phyloP scores from a whole-genome alignment of 805 yeast genomes.

The Candida railenensis region DNA sequence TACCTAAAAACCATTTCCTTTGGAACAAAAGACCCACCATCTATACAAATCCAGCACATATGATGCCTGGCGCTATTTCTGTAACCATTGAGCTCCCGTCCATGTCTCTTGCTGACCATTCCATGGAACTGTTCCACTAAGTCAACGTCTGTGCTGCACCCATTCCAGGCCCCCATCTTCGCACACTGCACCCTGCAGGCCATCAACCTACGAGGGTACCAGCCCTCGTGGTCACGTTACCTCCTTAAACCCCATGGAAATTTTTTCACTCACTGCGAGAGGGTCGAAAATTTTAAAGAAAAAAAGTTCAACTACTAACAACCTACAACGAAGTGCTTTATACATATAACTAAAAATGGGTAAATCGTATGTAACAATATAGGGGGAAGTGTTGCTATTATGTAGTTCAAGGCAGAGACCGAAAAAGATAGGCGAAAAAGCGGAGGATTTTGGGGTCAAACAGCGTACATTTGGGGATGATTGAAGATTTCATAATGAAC shows the following conservation, averaged over 20 bases:
- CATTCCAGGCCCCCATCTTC: too few species aligned
- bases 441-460: background rate
- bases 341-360: constrained; percentile 7
- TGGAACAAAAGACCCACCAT: too few species aligned
- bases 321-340: background rate
- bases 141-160: too few species aligned
- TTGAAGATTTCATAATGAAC: too few species aligned
- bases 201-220: background rate
- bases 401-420: background rate
- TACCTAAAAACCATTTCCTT: too few species aligned
- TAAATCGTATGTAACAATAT: constrained; percentile 7
- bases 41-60: too few species aligned
- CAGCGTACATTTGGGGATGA: too few species aligned
- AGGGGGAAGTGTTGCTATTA: background rate
- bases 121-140: too few species aligned
- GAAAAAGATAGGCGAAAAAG: background rate
- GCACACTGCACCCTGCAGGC: too few species aligned
- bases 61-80: too few species aligned
- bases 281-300: background rate
- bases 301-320: constrained; percentile 15
- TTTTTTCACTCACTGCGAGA: background rate
- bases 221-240: background rate
- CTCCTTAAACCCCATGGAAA: background rate
- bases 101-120: too few species aligned
- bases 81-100: too few species aligned